A percentile compares a stretch with the other conserved stretches of the same genome.
These are phyloP conservation scores for Zoysia matrella DNA, from an alignment of 202 grass and related monocot species.

Conservation along the genomic window DNA sequence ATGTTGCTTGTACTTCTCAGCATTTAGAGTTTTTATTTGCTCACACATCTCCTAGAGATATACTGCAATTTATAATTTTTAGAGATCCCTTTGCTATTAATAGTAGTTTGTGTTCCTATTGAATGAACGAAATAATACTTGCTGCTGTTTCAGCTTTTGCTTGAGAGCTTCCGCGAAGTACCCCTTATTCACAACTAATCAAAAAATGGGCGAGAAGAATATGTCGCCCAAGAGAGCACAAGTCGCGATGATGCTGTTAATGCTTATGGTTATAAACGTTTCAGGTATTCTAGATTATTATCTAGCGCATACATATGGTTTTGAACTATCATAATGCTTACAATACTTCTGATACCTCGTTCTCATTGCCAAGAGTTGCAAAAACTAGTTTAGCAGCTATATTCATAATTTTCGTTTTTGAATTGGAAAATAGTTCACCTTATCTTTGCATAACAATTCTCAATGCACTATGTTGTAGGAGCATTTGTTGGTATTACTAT, in stretches of 20 bases:
- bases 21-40: conserved; percentile 6
- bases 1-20: background rate
- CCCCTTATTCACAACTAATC: conserved; percentile 19
- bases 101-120: background rate
- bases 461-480: conserved; percentile 45
- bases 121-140: conserved; percentile 19
- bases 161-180: conserved; percentile 29
- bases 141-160: conserved; percentile 40
- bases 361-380: background rate
- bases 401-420: background rate
- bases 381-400: conserved; percentile 7
- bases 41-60: conserved; percentile 2
- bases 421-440: background rate
- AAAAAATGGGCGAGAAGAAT: conserved; percentile 20
- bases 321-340: background rate
- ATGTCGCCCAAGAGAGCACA: conserved; percentile 49
- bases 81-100: background rate
- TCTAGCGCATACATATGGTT: conserved; percentile 17
- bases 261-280: conserved; percentile 49
- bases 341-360: background rate
- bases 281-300: conserved; percentile 60
- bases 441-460: conserved; percentile 31
- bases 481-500: conserved; percentile 90
- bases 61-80: conserved; percentile 5
- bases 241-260: conserved; percentile 37